Conservation (phyloP, 352 stramenopile genomes). For the Pythium chondricola region DNA sequence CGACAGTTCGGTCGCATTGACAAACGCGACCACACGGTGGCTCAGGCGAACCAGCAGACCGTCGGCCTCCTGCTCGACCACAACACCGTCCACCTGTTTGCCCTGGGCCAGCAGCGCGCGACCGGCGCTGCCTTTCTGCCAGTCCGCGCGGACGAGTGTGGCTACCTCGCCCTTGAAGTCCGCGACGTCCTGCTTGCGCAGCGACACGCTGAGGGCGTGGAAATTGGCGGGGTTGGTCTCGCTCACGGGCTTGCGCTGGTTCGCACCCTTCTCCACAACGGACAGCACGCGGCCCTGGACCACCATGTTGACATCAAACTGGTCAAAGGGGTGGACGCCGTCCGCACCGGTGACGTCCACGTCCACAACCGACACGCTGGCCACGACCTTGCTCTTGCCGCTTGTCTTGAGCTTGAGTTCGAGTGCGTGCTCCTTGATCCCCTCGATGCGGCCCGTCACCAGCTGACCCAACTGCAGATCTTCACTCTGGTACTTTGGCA, state of each 20-base stretch:
- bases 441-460: constrained; percentile 59
- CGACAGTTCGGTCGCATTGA: constrained; percentile 64
- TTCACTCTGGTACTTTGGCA: constrained; percentile 66
- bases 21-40: constrained; percentile 58
- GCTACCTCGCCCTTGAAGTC: constrained; percentile 26
- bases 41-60: constrained; percentile 63
- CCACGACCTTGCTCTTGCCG: constrained; percentile 76
- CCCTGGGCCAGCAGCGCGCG: constrained; percentile 57
- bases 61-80: constrained; percentile 56
- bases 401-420: constrained; percentile 75
- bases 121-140: constrained; percentile 60
- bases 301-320: constrained; percentile 66
- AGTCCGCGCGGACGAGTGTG: constrained; percentile 65
- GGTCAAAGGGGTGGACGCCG: constrained; percentile 71
- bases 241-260: constrained; percentile 83
- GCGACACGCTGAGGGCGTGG: constrained; percentile 60
- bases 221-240: constrained; percentile 72
- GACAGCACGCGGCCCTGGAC: constrained; percentile 64
- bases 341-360: constrained; percentile 46
- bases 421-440: constrained; percentile 79
- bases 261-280: constrained; percentile 65
- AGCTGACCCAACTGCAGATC: constrained; percentile 61
- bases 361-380: constrained; percentile 78
- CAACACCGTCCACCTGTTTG: constrained; percentile 55
- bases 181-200: constrained; percentile 48